Evolutionary conservation across 116 monocot genomes (phyloP).

Genomic region (Cymodocea nodosa): DNA sequence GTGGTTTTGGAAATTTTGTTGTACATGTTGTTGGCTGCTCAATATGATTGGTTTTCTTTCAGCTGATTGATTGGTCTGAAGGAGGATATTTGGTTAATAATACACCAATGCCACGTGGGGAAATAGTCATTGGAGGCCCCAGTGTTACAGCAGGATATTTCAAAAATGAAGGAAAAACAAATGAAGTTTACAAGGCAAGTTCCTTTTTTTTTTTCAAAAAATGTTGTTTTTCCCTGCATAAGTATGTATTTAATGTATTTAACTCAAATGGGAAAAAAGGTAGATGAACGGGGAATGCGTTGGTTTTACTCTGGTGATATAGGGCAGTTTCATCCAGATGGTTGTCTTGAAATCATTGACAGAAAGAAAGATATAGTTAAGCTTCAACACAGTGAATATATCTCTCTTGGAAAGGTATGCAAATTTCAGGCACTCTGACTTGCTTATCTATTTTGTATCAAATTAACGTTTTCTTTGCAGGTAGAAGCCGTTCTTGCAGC

Average conservation of each 20-base stretch:
- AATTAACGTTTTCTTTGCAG: constrained; percentile 21
- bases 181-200: constrained; percentile 76
- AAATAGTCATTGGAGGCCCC: constrained; percentile 85
- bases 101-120: constrained; percentile 86
- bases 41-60: constrained; percentile 8
- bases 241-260: neutral
- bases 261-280: constrained; percentile 18
- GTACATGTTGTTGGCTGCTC: neutral
- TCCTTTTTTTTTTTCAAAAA: neutral
- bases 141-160: constrained; percentile 86
- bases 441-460: neutral
- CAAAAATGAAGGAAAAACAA: constrained; percentile 82
- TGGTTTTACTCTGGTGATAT: constrained; percentile 97
- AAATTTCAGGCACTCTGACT: neutral
- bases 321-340: constrained; percentile 71
- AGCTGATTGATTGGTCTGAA: constrained; percentile 88
- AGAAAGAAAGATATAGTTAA: constrained; percentile 95
- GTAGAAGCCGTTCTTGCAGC: constrained; percentile 62
- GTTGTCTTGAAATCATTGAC: constrained; percentile 95
- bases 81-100: constrained; percentile 72
- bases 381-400: constrained; percentile 94
- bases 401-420: constrained; percentile 82
- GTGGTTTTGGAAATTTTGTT: neutral
- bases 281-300: constrained; percentile 69
- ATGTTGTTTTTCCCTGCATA: neutral